These are phyloP conservation scores for Hymenoscyphus scutula DNA, from an alignment of 2,329 filamentous ascomycete species.

Conservation along the genomic window DNA sequence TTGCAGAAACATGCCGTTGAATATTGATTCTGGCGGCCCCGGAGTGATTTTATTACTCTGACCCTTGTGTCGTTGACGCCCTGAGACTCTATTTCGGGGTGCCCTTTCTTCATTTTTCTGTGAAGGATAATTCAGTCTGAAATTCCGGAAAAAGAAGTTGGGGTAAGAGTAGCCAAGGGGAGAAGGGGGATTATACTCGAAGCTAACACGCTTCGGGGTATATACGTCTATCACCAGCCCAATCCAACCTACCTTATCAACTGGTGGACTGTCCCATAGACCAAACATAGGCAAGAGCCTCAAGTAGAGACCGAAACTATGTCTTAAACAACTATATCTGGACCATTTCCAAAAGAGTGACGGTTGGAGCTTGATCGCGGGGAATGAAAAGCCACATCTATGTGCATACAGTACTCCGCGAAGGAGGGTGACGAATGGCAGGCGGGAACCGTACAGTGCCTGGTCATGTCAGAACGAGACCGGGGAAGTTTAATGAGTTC, in stretches of 20 bases:
- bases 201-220: background rate
- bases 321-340: no score
- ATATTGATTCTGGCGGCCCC: background rate
- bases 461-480: background rate
- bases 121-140: background rate
- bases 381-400: background rate
- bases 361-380: no score
- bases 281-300: no score
- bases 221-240: no score
- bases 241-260: no score
- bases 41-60: background rate
- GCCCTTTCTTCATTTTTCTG: background rate
- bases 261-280: no score
- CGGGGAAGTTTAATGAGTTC: background rate
- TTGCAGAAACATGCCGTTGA: background rate
- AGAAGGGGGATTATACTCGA: background rate
- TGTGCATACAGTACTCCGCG: background rate
- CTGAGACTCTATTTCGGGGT: conserved; percentile 1
- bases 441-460: background rate
- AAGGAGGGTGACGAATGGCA: background rate
- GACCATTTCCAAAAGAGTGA: no score
- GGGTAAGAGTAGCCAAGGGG: background rate
- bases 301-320: no score
- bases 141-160: background rate
- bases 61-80: background rate